Conservation (phyloP, 2,329 filamentous ascomycete genomes). For the Didymosphaeria variabile region DNA sequence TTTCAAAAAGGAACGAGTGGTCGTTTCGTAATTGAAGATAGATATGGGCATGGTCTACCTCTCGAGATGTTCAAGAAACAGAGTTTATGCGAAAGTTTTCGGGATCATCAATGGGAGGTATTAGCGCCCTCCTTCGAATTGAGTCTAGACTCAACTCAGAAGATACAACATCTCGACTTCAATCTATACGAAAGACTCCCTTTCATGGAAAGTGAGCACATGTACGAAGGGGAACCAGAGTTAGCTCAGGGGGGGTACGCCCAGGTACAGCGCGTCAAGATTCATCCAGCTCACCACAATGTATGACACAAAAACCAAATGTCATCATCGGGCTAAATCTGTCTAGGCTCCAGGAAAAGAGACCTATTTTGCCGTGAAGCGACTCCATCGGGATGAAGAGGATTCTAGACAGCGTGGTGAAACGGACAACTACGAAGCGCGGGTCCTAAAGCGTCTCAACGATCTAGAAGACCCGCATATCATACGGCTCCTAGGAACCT, state of each 20-base stretch:
- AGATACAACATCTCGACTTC: too few species aligned
- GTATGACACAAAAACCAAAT: too few species aligned
- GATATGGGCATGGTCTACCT: too few species aligned
- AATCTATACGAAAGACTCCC: too few species aligned
- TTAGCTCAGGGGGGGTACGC: too few species aligned
- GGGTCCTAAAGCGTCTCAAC: constrained; percentile 12
- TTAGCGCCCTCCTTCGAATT: too few species aligned
- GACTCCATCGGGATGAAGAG: too few species aligned
- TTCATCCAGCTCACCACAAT: not conserved
- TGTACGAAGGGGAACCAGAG: too few species aligned
- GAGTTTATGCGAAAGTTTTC: not conserved
- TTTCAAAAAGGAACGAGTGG: constrained; percentile 1
- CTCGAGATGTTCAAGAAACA: not conserved
- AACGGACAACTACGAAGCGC: constrained; percentile 3
- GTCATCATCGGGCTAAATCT: not conserved
- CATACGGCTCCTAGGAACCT: constrained; percentile 15
- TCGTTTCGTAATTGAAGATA: not conserved
- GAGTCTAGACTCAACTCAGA: too few species aligned
- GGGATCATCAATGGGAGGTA: too few species aligned
- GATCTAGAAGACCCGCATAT: constrained; percentile 6
- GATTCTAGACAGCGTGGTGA: not conserved
- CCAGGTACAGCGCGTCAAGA: not conserved
- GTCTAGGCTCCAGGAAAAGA: not conserved
- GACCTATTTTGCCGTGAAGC: constrained; percentile 1
- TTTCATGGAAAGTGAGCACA: too few species aligned